These are phyloP conservation scores for Globisporangium cystogenes DNA, from an alignment of 352 stramenopile species.

Conservation along the genomic window DNA sequence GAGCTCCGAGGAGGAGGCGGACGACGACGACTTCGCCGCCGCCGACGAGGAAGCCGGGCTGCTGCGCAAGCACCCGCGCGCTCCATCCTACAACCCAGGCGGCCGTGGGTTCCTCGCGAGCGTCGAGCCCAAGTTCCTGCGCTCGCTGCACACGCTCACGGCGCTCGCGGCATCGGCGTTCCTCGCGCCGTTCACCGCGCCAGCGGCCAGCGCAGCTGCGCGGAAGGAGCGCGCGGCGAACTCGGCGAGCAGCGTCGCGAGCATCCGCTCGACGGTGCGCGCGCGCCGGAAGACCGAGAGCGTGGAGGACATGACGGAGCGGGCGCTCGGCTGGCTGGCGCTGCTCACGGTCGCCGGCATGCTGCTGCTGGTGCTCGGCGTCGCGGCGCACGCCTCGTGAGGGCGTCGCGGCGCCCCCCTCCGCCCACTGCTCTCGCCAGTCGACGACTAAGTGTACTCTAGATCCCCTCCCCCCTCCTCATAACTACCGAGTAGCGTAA, in stretches of 20 bases:
- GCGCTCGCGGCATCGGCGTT: conserved; percentile 9
- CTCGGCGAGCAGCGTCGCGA: conserved; percentile 4
- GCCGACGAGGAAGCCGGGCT: conserved; percentile 12
- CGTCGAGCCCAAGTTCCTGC: conserved; percentile 22
- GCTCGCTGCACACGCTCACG: conserved; percentile 11
- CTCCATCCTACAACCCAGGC: neutral
- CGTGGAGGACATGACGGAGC: conserved; percentile 31
- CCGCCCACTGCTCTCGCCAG: neutral
- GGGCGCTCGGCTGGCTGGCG: conserved; percentile 27
- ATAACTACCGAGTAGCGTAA: neutral
- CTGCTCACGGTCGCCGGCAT: conserved; percentile 23
- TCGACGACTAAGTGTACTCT: neutral
- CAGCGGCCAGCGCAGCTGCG: neutral
- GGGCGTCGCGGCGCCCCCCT: neutral
- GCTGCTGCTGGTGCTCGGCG: conserved; percentile 26
- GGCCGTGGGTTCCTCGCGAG: conserved; percentile 7
- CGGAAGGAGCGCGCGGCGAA: neutral
- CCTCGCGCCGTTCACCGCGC: conserved; percentile 2
- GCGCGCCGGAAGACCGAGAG: conserved; percentile 24
- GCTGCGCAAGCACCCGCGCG: conserved; percentile 1
- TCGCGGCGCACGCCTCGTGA: conserved; percentile 22
- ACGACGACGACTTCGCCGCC: conserved; percentile 10
- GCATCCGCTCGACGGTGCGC: conserved; percentile 14
- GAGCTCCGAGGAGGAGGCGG: neutral
- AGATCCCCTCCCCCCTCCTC: neutral